Base-by-base conservation (phyloP, 2,329 filamentous ascomycete species). In the Ceratocystis papillata region DNA sequence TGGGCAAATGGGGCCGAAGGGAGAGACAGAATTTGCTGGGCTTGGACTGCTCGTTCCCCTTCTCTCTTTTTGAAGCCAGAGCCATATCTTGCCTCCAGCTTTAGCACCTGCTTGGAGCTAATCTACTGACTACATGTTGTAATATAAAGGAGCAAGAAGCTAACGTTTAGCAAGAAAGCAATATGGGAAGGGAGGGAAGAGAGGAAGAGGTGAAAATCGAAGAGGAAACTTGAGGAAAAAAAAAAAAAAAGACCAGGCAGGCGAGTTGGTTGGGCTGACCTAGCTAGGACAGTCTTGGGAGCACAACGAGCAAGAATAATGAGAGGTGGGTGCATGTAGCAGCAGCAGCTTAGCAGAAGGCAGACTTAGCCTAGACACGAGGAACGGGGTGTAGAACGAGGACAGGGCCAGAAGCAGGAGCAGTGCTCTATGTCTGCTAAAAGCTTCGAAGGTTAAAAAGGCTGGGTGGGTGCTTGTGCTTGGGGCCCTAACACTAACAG, bases 211-310 rank as follows among this genome's bases (percentile, higher is more conserved):
- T 10, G n/a, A 8, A n/a, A 25, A 20, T 53, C 48, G 3, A 37
- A 20, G 28, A 59, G 17, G 28, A 37, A 50, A 25, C 6, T 12
- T 3, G 33, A 41, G 12, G 37, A 70, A 68, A 67, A 63, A 67
- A 17, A 67, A 67, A 64, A 67, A 61, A 61, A 57, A 53, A 28
- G 6, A 3, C n/a, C 37, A 41, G 37, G 12, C 37, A 4, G 37
- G 37, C 37, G 12, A 41, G 37, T 15, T 4, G 10, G 37, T 15
- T 4, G 10, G 37, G 10, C 37, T 41, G 37, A 2, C 10, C 10
- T 4, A 41, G 37, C 37, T 15, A 41, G 37, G 10, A 12, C 3
- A 41, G 12, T 3, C 10, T 12, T 3, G 37, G 37, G 12, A 41
- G 12, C 37, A 41, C 12, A 12, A 41, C 37, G 10, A 37, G 37